Percentiles rank a stretch among this genome's conserved stretches.
Conservation (phyloP, 2,329 filamentous ascomycete species). For the Dendryphion nanum region DNA sequence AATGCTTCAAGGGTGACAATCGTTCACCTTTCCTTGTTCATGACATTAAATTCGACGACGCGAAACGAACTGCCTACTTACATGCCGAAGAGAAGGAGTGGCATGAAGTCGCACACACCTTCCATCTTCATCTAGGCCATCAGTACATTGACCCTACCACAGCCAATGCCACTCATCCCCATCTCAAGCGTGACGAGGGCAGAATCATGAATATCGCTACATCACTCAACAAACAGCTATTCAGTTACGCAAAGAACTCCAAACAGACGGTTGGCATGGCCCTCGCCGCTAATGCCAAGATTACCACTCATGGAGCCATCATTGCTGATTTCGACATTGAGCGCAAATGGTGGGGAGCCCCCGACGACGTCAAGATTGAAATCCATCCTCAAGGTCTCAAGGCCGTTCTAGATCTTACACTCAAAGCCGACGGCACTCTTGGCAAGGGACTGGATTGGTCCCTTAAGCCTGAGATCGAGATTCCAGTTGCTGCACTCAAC, state of each 20-base stretch:
- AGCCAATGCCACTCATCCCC: conserved; percentile 19
- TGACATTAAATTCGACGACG: conserved; percentile 7
- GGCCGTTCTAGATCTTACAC: conserved; percentile 13
- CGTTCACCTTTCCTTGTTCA: conserved; percentile 22
- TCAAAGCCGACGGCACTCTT: conserved; percentile 17
- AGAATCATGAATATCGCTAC: conserved; percentile 16
- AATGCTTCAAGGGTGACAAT: conserved; percentile 23
- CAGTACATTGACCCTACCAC: conserved; percentile 2
- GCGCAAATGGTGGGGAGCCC: not conserved
- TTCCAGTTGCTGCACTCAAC: conserved; percentile 18
- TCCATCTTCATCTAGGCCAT: not conserved
- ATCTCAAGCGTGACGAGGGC: conserved; percentile 9
- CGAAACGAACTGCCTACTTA: not conserved
- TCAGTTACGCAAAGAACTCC: conserved; percentile 19
- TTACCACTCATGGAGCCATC: conserved; percentile 16
- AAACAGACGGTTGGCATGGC: conserved; percentile 14
- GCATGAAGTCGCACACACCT: not conserved
- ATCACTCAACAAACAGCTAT: conserved; percentile 14
- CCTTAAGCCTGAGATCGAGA: conserved; percentile 20
- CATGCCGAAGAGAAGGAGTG: not conserved
- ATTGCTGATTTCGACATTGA: conserved; percentile 19
- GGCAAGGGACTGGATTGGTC: conserved; percentile 19
- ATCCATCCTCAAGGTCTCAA: conserved; percentile 17
- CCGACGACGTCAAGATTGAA: conserved; percentile 9
- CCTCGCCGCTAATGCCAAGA: conserved; percentile 15